These are phyloP conservation scores for Trametes polyzona DNA, from an alignment of 1,284 basidiomycete species.

Conservation along the genomic window DNA sequence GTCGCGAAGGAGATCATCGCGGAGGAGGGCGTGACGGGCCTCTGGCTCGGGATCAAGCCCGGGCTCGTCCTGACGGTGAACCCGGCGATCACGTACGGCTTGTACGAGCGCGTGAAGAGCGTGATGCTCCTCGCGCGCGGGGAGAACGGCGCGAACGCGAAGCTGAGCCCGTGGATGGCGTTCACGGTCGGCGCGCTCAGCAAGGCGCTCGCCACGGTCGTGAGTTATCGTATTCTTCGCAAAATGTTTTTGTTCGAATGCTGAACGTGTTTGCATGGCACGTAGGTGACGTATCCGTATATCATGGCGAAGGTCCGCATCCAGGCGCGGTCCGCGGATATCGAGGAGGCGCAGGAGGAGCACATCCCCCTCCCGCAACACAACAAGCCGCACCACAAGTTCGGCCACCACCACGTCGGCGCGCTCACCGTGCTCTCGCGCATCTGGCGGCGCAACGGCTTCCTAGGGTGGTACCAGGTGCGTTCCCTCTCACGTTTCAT, in stretches of 20 bases:
- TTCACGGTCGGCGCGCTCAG: slow-evolving; percentile 93
- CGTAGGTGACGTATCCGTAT: slow-evolving; percentile 87
- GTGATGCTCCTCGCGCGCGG: slow-evolving; percentile 59
- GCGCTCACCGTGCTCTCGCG: slow-evolving; percentile 78
- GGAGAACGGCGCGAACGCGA: slow-evolving; percentile 48
- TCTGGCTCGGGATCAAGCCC: slow-evolving; percentile 95
- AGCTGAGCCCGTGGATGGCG: slow-evolving; percentile 78
- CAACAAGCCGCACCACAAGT: slow-evolving; percentile 42
- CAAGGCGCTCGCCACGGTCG: slow-evolving; percentile 95
- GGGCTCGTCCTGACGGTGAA: slow-evolving; percentile 94
- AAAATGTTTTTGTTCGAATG: too few species aligned
- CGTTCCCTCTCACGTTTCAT: too few species aligned
- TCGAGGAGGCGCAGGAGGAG: slow-evolving; percentile 50
- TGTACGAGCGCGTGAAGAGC: slow-evolving; percentile 91
- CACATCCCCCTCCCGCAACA: slow-evolving; percentile 40
- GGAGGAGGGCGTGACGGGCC: slow-evolving; percentile 90
- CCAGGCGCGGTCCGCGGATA: slow-evolving; percentile 76
- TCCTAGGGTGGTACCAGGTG: slow-evolving; percentile 96
- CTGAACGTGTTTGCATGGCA: not conserved
- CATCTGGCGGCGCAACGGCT: slow-evolving; percentile 78
- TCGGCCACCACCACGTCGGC: slow-evolving; percentile 61
- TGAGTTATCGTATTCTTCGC: too few species aligned
- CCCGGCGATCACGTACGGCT: slow-evolving; percentile 98
- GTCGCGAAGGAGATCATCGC: slow-evolving; percentile 88
- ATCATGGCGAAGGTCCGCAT: slow-evolving; percentile 98